Conservation (phyloP, 371 early-diverging fungal species). For the Rhizopus sp. region DNA sequence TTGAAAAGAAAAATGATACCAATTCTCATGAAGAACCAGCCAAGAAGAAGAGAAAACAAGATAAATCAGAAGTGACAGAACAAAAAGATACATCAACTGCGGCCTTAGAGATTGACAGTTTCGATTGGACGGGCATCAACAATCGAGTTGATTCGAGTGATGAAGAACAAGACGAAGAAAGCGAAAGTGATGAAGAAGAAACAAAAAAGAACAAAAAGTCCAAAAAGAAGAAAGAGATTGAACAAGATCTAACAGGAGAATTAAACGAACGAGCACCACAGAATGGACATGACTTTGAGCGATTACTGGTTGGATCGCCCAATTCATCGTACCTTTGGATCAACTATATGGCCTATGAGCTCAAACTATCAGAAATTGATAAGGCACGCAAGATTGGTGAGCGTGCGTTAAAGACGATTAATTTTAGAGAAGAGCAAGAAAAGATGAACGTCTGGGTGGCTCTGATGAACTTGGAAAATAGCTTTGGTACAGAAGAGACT, state of each 20-base stretch:
- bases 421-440: constrained; percentile 92
- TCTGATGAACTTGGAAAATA: constrained; percentile 90
- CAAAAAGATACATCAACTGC: neutral
- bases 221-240: constrained; percentile 45
- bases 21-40: neutral
- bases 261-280: constrained; percentile 59
- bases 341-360: constrained; percentile 96
- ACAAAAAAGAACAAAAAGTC: constrained; percentile 46
- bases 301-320: constrained; percentile 90
- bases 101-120: constrained; percentile 46
- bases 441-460: constrained; percentile 96
- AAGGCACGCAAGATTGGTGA: constrained; percentile 93
- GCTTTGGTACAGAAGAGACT: constrained; percentile 81
- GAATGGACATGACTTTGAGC: constrained; percentile 79
- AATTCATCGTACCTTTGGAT: constrained; percentile 97
- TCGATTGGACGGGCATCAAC: constrained; percentile 64
- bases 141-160: constrained; percentile 37
- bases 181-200: constrained; percentile 46
- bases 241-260: constrained; percentile 61
- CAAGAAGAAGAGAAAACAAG: neutral
- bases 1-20: neutral
- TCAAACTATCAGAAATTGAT: constrained; percentile 85
- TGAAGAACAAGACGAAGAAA: constrained; percentile 37
- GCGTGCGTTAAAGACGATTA: constrained; percentile 92
- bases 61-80: neutral